Evolutionary conservation across 2,329 filamentous ascomycete species (phyloP), one percentile per base, ranked within the genome.

Genomic region (Rhinocladiella similis): DNA sequence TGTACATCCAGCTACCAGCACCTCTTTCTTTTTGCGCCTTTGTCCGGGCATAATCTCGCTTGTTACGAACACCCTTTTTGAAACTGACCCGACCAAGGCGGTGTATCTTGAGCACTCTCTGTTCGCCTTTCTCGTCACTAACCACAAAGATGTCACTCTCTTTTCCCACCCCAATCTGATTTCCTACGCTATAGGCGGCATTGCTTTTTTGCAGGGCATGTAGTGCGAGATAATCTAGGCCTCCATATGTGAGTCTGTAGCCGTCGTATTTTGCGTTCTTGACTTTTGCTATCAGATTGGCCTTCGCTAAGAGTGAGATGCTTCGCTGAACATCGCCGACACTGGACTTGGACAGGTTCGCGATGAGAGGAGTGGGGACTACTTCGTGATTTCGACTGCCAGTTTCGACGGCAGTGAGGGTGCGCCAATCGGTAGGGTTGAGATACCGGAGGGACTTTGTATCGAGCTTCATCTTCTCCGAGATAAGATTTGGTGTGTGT

Each of bases 241-340:
- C 94, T 67, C 94, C 94, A 71, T 99, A 99, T 5, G 93, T 96
- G 53, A 99, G 82, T 51, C 95, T 87, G 76, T 99, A 99, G 60
- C 94, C 94, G 69, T 99, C 94, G 75, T 99, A 99, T 73, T 91
- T 93, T 61, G 93, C 90, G 73, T 97, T 96, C 74, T 96, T 96
- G 65, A 96, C 86, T 65, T 89, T 89, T 43, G 89, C 91, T 67
- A 99, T 96, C 66, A 99, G 82, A 58, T 90, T 90, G 47, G 88
- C 86, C 75, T 99, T 99, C 61, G 94, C 94, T 50, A 99, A 85
- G 51, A 85, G 87, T 20, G 92, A 96, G 65, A 99, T 97, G 69
- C 86, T 88, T 67, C 82, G 89, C 73, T 94, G 89, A 18, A 96
- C 91, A 49, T 65, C 64, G 59, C 90, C 89, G 66, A 82, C 88